Evolutionary conservation across 2,329 filamentous ascomycete species (phyloP).

Genomic region (Exophiala xenobiotica): DNA sequence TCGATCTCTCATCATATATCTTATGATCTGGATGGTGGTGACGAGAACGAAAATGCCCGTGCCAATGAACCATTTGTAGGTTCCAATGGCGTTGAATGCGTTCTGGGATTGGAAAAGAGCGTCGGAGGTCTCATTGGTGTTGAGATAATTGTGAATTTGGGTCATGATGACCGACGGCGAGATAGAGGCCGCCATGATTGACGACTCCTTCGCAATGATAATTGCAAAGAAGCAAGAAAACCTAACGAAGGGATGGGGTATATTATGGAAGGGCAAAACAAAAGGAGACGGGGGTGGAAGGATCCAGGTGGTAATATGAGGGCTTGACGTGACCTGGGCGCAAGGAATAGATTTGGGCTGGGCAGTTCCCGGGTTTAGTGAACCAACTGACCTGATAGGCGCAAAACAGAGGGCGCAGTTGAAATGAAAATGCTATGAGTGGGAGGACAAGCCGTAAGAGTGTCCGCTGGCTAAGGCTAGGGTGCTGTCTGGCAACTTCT

Average conservation of each 20-base stretch:
- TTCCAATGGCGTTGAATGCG: constrained; percentile 28
- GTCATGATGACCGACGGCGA: constrained; percentile 34
- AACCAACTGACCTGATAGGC: constrained; percentile 11
- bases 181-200: constrained; percentile 31
- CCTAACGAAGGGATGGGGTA: constrained; percentile 14
- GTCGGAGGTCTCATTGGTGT: constrained; percentile 27
- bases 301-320: constrained; percentile 5
- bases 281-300: constrained; percentile 8
- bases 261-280: constrained; percentile 13
- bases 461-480: constrained; percentile 16
- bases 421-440: neutral
- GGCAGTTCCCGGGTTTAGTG: neutral
- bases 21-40: constrained; percentile 42
- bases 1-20: constrained; percentile 28
- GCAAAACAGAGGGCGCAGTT: constrained; percentile 18
- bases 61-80: constrained; percentile 33
- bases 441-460: neutral
- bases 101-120: constrained; percentile 30
- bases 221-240: constrained; percentile 10
- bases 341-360: neutral
- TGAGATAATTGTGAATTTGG: constrained; percentile 29
- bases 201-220: constrained; percentile 12
- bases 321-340: constrained; percentile 2
- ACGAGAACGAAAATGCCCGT: constrained; percentile 30
- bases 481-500: constrained; percentile 3